phyloP scores from a whole-genome alignment of 2,329 filamentous ascomycete species.

The Chrysoporthe austroafricana region DNA sequence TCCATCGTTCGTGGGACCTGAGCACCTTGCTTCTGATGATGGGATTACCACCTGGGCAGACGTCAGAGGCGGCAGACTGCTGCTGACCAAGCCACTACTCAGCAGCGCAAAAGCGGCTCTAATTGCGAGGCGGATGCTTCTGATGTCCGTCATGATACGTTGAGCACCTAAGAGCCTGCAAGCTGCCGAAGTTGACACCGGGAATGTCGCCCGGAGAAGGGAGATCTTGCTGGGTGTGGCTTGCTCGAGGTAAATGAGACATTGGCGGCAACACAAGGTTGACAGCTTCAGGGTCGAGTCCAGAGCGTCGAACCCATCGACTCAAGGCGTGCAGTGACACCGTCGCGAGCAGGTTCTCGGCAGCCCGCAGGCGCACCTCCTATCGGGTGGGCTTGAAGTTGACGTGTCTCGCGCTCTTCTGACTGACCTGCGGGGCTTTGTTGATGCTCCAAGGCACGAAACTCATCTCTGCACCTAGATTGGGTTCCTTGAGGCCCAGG shows the following conservation, averaged over 20 bases:
- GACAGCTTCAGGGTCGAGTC: constrained; percentile 2
- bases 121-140: constrained; percentile 4
- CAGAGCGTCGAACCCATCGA: constrained; percentile 6
- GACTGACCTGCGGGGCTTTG: background rate
- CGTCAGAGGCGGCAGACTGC: constrained; percentile 10
- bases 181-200: constrained; percentile 10
- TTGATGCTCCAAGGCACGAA: background rate
- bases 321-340: background rate
- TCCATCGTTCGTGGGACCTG: background rate
- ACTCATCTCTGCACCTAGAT: background rate
- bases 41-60: background rate
- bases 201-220: constrained; percentile 15
- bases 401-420: constrained; percentile 3
- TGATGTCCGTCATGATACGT: constrained; percentile 5
- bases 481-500: background rate
- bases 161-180: background rate
- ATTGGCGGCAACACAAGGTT: constrained; percentile 21
- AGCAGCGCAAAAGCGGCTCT: constrained; percentile 3
- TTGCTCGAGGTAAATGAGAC: constrained; percentile 29
- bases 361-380: background rate
- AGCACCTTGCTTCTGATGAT: constrained; percentile 15
- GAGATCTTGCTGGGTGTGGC: constrained; percentile 23
- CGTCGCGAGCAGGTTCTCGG: background rate
- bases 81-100: constrained; percentile 15
- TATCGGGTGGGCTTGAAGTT: background rate